These are phyloP conservation scores for Sungouiella blattae DNA, from an alignment of 805 yeast genomes.

Conservation along the genomic window DNA sequence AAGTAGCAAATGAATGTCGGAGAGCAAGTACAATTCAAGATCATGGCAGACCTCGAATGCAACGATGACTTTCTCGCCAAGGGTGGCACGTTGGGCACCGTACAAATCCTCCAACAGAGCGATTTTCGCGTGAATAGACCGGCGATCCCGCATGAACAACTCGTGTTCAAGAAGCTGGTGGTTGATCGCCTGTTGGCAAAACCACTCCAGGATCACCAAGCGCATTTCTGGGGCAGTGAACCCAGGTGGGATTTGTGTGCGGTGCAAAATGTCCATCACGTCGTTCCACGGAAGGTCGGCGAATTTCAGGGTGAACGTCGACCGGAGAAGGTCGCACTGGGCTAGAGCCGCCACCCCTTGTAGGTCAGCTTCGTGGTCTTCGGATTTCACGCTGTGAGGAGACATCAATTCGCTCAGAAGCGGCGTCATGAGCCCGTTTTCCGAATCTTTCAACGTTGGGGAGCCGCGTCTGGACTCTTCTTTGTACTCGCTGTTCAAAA, in stretches of 20 bases:
- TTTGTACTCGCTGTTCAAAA: slow-evolving; percentile 1
- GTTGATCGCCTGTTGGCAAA: slow-evolving; percentile 8
- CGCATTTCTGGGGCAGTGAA: slow-evolving; percentile 14
- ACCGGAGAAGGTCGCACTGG: slow-evolving; percentile 1
- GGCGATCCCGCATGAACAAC: slow-evolving; percentile 10
- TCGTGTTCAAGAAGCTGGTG: slow-evolving; percentile 11
- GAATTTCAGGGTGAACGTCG: slow-evolving; percentile 2
- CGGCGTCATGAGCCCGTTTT: slow-evolving; percentile 5
- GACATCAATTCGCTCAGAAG: slow-evolving; percentile 2
- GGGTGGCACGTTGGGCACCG: slow-evolving; percentile 8
- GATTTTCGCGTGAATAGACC: slow-evolving; percentile 7
- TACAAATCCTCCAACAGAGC: slow-evolving; percentile 10
- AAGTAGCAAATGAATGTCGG: slow-evolving; percentile 5
- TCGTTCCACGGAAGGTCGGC: slow-evolving; percentile 6
- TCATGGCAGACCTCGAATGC: slow-evolving; percentile 14
- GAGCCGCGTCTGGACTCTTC: not conserved
- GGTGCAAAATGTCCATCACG: slow-evolving; percentile 2
- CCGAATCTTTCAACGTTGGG: not conserved
- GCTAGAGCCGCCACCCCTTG: not conserved
- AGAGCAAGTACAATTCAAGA: slow-evolving; percentile 3
- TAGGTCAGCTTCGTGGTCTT: not conserved
- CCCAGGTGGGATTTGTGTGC: not conserved
- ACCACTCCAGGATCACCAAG: slow-evolving; percentile 16
- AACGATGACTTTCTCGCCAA: slow-evolving; percentile 8
- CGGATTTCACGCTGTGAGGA: not conserved